phyloP scores from a whole-genome alignment of 345 rosid genomes.

The Camelina laxa region DNA sequence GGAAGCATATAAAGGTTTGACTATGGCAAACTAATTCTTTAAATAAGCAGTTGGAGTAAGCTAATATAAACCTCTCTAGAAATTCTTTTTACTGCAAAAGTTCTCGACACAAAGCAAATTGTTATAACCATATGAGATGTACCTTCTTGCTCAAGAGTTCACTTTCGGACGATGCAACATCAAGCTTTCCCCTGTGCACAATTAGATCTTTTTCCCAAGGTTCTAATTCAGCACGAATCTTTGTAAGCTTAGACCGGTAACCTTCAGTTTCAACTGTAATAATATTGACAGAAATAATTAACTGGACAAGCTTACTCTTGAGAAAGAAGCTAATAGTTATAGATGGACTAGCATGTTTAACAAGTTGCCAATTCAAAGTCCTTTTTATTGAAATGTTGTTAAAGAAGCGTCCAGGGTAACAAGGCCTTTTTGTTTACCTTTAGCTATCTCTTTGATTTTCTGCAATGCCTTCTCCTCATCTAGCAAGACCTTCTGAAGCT shows the following conservation, averaged over 20 bases:
- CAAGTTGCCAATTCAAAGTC: too few species aligned
- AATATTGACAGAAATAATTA: conserved; percentile 39
- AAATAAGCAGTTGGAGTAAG: conserved; percentile 24
- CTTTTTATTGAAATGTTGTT: conserved; percentile 5
- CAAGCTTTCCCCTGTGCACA: conserved; percentile 88
- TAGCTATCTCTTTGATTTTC: conserved; percentile 73
- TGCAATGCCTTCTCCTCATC: conserved; percentile 81
- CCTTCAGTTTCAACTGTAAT: conserved; percentile 83
- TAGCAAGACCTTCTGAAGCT: conserved; percentile 63
- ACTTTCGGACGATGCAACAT: conserved; percentile 81
- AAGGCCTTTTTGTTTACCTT: conserved; percentile 77
- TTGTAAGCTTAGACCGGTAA: conserved; percentile 75
- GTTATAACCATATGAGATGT: conserved; percentile 28
- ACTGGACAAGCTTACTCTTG: neutral
- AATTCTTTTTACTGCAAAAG: conserved; percentile 19
- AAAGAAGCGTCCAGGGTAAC: conserved; percentile 14
- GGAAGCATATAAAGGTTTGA: conserved; percentile 8
- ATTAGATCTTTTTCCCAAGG: conserved; percentile 94
- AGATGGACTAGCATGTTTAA: too few species aligned
- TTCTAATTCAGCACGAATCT: conserved; percentile 82
- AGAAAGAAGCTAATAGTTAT: neutral
- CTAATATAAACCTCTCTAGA: neutral
- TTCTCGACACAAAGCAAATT: neutral
- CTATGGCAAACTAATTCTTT: conserved; percentile 13
- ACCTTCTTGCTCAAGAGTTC: conserved; percentile 89